These are phyloP conservation scores for Sclerotinia trifoliorum DNA, from an alignment of 2,329 filamentous ascomycete species.

Conservation along the genomic window DNA sequence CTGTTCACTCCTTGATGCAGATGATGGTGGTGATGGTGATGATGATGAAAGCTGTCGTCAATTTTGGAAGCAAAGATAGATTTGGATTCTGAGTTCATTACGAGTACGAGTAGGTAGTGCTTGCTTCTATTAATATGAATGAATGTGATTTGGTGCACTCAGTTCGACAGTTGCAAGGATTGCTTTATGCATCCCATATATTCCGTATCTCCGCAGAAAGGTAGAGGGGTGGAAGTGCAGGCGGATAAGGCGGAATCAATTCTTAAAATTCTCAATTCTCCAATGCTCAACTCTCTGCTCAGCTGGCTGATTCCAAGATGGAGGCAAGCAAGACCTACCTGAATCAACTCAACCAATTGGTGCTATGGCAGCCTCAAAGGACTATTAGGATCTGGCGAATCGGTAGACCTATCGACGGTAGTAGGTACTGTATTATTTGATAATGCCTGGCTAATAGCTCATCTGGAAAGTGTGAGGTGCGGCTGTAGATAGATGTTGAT, in stretches of 20 bases:
- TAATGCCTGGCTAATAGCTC: background rate
- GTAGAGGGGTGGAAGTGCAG: background rate
- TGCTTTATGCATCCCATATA: background rate
- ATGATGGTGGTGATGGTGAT: background rate
- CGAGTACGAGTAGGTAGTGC: background rate
- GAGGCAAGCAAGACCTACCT: background rate
- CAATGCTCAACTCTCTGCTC: background rate
- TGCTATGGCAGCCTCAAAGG: background rate
- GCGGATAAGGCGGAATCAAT: background rate
- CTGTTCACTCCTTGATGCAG: background rate
- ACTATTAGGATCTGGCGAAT: background rate
- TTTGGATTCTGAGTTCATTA: conserved; percentile 11
- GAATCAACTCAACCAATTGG: background rate
- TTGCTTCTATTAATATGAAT: background rate
- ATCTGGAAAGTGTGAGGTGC: background rate
- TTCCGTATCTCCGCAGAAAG: background rate
- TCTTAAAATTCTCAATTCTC: too few species aligned
- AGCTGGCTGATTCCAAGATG: background rate
- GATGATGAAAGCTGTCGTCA: background rate
- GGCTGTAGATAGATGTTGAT: background rate
- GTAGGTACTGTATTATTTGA: background rate
- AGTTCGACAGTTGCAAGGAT: background rate
- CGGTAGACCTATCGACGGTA: background rate
- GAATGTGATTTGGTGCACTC: background rate
- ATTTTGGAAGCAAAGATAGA: background rate